Base-by-base conservation (phyloP, 169 alveolate genomes). In the Plasmodium berghei region DNA sequence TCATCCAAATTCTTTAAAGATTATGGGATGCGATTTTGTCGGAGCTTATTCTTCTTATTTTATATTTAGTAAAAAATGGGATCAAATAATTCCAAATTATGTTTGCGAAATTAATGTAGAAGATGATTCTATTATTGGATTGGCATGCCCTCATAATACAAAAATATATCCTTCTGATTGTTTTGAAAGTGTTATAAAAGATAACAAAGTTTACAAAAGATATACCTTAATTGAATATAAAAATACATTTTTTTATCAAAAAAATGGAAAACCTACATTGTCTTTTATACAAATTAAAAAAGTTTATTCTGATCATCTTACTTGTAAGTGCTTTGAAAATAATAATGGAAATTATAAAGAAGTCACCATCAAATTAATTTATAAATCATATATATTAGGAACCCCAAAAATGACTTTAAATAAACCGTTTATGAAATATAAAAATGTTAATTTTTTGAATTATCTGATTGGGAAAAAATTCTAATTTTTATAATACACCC, bases 131-230 rank as follows among this genome's bases (percentile, higher is more conserved):
- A 42, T 83, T 6, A 26, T 83, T 0, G 90, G 90, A n/a, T 1
- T 83, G 9, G 90, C 90, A 2, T 83, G 90, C 20, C 90, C 90
- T 34, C 18, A 48, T 20, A 24, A 67, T 22, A 69, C 90, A 22
- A 83, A 66, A 46, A 10, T 83, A 16, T 64, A 67, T 34, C 90
- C 90, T n/a, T 58, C 80, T 28, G 85, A 83, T 67, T 83, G 90
- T 16, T 83, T 83, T 24, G 73, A 83, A 18, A 83, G 49, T 54
- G 85, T 83, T 9, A 66, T 83, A 10, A 56, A 67, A 40, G 42
- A 83, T 34, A 26, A 69, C 9, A 52, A 64, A 28, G 46, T 69
- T 10, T 49, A 54, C 20, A 83, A 83, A 42, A 58, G 56, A 18
- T 56, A 83, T 55, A 28, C 72, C 1, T 1, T 83, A 6, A 67